Evolutionary conservation across 1,284 basidiomycete genomes (phyloP).

Genomic region (Taiwanofungus camphoratus): DNA sequence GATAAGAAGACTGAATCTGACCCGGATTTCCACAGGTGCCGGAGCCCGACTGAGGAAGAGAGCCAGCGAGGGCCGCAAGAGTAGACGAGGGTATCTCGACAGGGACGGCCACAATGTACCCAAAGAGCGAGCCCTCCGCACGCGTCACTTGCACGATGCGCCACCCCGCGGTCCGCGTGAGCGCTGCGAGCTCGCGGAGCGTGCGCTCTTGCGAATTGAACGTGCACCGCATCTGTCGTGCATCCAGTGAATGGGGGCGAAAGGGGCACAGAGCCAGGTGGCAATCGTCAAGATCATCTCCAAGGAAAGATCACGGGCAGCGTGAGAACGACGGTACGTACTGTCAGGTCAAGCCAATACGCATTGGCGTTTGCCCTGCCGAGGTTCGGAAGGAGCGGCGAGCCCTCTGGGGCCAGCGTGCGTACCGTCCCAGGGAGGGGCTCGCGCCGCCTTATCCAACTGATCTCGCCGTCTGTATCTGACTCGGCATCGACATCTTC

Average conservation of each 20-base stretch:
- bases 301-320: constrained; percentile 3
- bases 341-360: constrained; percentile 70
- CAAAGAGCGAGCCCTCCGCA: constrained; percentile 57
- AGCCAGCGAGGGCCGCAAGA: constrained; percentile 12
- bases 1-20: too few relatives aligned
- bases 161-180: constrained; percentile 62
- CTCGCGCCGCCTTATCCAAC: constrained; percentile 15
- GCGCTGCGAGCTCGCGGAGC: constrained; percentile 52
- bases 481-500: constrained; percentile 22
- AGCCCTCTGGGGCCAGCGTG: constrained; percentile 35
- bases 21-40: too few relatives aligned
- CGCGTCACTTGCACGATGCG: constrained; percentile 53
- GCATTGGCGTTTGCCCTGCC: constrained; percentile 66
- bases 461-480: constrained; percentile 27
- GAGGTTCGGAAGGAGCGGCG: constrained; percentile 59
- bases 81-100: constrained; percentile 35
- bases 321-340: constrained; percentile 28
- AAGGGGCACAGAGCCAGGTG: too few relatives aligned
- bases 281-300: constrained; percentile 4
- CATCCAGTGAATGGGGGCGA: too few relatives aligned
- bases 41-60: too few relatives aligned
- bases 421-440: constrained; percentile 25
- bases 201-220: constrained; percentile 72
- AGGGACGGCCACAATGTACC: constrained; percentile 61
- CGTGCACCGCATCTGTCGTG: constrained; percentile 53